Conservation (phyloP, 768 basidiomycete species). For the Postia placenta region DNA sequence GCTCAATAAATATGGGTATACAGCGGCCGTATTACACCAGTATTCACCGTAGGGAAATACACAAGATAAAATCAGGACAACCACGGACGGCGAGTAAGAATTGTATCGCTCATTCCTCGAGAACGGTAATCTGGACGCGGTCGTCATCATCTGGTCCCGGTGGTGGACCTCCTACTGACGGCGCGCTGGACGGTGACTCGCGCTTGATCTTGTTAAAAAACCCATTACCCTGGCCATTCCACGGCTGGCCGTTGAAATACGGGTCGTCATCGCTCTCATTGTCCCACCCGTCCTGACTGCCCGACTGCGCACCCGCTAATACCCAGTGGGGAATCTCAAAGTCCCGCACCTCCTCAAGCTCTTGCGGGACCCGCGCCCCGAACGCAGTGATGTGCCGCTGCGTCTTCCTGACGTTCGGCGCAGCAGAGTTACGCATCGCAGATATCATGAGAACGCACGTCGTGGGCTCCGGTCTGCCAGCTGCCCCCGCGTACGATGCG, state of each 20-base stretch:
- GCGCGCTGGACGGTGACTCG: background rate
- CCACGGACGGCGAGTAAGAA: background rate
- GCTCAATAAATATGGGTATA: conserved; percentile 5
- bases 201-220: background rate
- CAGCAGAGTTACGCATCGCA: conserved; percentile 41
- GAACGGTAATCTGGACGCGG: conserved; percentile 1
- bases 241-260: background rate
- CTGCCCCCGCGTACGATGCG: conserved; percentile 9
- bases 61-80: background rate
- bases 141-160: background rate
- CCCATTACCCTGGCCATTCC: background rate
- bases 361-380: conserved; percentile 48
- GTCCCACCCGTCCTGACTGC: background rate
- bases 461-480: conserved; percentile 10
- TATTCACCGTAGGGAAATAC: conserved; percentile 7
- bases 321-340: conserved; percentile 57
- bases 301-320: background rate
- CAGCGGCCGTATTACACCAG: background rate
- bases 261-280: background rate
- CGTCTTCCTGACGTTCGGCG: conserved; percentile 40
- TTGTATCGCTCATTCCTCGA: background rate
- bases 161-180: background rate
- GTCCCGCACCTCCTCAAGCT: conserved; percentile 42
- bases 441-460: conserved; percentile 39
- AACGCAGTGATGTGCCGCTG: conserved; percentile 53